Evolutionary conservation across 177 flowering plant genomes (phyloP), one percentile per base, ranked within the genome.

Genomic region (Tripterygium wilfordii): DNA sequence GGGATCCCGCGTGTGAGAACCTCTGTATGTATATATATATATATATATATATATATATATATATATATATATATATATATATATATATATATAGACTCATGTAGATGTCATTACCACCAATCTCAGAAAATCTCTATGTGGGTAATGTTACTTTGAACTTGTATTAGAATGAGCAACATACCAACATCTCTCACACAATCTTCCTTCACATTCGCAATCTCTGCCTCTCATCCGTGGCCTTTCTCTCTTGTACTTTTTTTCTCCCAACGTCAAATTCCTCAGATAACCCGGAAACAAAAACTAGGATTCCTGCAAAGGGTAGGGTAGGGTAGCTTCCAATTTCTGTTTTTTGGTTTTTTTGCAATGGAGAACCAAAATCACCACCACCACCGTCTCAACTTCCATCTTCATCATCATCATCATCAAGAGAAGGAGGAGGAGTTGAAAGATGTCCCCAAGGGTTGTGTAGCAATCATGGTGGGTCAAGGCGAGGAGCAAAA

Each of bases 401-500:
- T 70, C 28, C 76, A 67, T 21, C 8, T 64, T 0, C 69, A 61
- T 23, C 65, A 60, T 40, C 53, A 37, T 17, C 58, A 62, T 35
- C 60, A 62, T 13, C 64, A 42, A 13, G 45, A 38, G 35, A 41
- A 45, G 55, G 52, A 60, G 19, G 15, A 53, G 43, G 48, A 44
- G 13, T 3, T 22, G 57, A 64, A 25, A 16, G 46, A 58, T 20
- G 44, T 72, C 2, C 86, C 95, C 1, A 85, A 79, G 51, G 95
- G 96, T 28, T 82, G 75, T 46, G 9, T 90, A 18, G 85, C 82
- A 14, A 62, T 90, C 17, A 35, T 62, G 74, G 96, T 90, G 41
- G 97, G 97, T 0, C 72, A 61, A 37, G 86, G 63, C 32, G 85
- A 66, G 60, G 77, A 76, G 67, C 77, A 47, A 29, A 70, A 74